Evolutionary conservation across 2,329 filamentous ascomycete species (phyloP).

Genomic region (Grosmannia clavigera): DNA sequence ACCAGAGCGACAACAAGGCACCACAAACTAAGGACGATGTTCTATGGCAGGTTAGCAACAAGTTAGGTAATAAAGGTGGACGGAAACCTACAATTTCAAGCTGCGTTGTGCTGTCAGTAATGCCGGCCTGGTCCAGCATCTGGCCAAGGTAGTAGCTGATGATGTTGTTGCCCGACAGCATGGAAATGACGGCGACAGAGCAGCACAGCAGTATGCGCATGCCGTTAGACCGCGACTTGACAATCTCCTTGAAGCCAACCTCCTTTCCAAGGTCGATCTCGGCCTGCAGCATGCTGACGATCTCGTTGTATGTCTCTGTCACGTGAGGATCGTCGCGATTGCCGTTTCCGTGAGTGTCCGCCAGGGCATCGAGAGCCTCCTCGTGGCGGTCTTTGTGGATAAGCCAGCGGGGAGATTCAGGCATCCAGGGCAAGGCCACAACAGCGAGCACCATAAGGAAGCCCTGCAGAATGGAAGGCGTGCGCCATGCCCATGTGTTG

Average conservation of each 20-base stretch:
- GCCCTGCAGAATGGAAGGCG: neutral
- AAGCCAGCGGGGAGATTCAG: conserved; percentile 9
- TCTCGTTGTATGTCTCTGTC: neutral
- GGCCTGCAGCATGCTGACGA: conserved; percentile 2
- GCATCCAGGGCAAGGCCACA: neutral
- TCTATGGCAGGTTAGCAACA: neutral
- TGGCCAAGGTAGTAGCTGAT: conserved; percentile 9
- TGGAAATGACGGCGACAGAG: conserved; percentile 1
- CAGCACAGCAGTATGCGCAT: conserved; percentile 1
- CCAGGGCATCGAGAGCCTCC: conserved; percentile 21
- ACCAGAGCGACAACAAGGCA: conserved; percentile 10
- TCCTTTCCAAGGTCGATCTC: neutral
- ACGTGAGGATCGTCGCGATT: conserved; percentile 1
- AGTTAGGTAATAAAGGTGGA: neutral
- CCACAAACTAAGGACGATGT: conserved; percentile 7
- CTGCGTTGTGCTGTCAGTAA: conserved; percentile 5
- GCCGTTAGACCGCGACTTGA: neutral
- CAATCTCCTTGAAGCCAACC: neutral
- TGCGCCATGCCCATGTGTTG: conserved; percentile 14
- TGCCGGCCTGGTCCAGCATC: conserved; percentile 2
- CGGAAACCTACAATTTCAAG: neutral
- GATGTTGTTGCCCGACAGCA: conserved; percentile 6
- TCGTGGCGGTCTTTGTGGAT: conserved; percentile 10
- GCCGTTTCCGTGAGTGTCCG: conserved; percentile 23
- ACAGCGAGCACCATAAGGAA: neutral